Base-by-base conservation (phyloP, 768 basidiomycete species). In the Rhodotorula paludigena region DNA sequence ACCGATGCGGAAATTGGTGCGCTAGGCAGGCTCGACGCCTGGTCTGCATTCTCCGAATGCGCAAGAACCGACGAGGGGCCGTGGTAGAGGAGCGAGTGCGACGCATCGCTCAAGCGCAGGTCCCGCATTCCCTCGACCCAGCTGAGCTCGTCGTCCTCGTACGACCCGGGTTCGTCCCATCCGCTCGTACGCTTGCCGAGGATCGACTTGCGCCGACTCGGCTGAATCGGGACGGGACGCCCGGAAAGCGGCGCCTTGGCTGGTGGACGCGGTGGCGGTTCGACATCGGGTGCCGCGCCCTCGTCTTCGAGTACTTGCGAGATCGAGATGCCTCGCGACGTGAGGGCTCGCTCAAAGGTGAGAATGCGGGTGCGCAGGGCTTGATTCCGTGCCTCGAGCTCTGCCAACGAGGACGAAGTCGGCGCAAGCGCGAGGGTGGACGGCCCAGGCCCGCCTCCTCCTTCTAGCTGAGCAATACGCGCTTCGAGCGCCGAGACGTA, bases 311-410 rank as follows among this genome's bases (percentile, higher is more conserved):
- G 39, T 1, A 55, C 55, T 35, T 64, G 54, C 4, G 55, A 45
- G 28, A 64, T 55, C 16, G 63, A 64, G 8, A 64, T 28, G 5
- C 63, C 63, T 3, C 63, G 52, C 20, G 53, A 28, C 2, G 39
- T 25, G 28, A 64, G 11, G 10, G 38, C 63, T 20, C 64, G 56
- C 23, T 65, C 64, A 15, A 65, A 38, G 10, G 45, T 56, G n/a
- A 65, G 57, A 6, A 65, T 35, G 7, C 57, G 56, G 18, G 55
- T 9, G 33, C 39, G 14, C 8, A 65, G 57, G 21, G 57, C 45
- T 10, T n/a, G 35, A 47, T 65, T 65, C 23, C 30, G 42, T 25
- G 39, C 32, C 23, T 51, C 48, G 23, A 65, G 57, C 4, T 41
- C 8, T 2, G 44, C 36, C 3, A n/a, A 44, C 23, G 41, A n/a